phyloP scores from a whole-genome alignment of 2,329 filamentous ascomycete species.

The Hypoxylon sp. region DNA sequence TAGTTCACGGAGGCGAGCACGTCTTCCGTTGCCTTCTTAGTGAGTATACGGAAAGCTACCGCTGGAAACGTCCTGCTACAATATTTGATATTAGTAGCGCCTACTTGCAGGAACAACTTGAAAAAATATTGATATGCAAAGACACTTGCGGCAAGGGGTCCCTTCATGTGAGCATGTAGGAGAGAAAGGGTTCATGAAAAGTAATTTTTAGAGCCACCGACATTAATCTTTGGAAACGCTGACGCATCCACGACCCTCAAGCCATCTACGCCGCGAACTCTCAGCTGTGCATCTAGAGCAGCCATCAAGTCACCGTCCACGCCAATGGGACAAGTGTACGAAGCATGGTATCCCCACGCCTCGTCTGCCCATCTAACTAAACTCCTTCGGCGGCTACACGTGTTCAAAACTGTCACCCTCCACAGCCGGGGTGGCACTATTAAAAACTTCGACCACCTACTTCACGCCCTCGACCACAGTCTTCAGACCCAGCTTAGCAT shows the following conservation, averaged over 20 bases:
- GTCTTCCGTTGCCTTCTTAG: conserved; percentile 51
- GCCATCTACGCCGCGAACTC: conserved; percentile 65
- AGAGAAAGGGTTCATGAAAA: not conserved
- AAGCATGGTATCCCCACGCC: conserved; percentile 52
- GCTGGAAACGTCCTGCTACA: conserved; percentile 50
- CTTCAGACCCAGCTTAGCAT: conserved; percentile 61
- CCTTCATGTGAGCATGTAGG: not conserved
- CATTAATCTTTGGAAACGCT: conserved; percentile 66
- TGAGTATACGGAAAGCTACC: conserved; percentile 49
- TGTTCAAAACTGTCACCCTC: conserved; percentile 55
- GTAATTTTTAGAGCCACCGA: conserved; percentile 12
- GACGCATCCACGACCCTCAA: conserved; percentile 70
- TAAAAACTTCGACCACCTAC: conserved; percentile 63
- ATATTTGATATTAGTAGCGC: not conserved
- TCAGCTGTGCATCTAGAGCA: conserved; percentile 66
- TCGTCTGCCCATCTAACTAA: conserved; percentile 48
- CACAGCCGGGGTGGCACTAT: conserved; percentile 60
- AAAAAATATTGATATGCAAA: not conserved
- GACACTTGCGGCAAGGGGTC: not conserved
- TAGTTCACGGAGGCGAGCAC: conserved; percentile 42
- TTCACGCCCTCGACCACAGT: conserved; percentile 70
- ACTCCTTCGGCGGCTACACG: conserved; percentile 47
- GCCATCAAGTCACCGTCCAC: conserved; percentile 65
- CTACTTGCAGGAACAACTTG: not conserved
- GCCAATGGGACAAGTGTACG: conserved; percentile 51